Conservation (phyloP, 352 stramenopile genomes). For the Saprolegnia parasitica region DNA sequence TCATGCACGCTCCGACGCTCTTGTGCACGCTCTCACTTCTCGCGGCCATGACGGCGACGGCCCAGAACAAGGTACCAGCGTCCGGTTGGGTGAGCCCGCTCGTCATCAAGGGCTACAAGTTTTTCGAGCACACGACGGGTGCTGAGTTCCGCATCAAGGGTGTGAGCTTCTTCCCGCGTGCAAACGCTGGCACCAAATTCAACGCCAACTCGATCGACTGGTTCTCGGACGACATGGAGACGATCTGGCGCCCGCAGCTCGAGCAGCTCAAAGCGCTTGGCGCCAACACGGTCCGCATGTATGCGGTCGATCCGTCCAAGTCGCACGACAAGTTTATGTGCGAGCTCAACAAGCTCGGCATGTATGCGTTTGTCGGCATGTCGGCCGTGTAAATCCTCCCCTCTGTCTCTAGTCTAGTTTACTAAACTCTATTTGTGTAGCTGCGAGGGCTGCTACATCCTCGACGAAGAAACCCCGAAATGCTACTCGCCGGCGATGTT, state of each 20-base stretch:
- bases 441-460: constrained; percentile 52
- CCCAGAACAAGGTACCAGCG: constrained; percentile 2
- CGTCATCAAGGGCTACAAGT: constrained; percentile 77
- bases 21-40: constrained; percentile 1
- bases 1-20: background rate
- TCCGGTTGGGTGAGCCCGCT: constrained; percentile 38
- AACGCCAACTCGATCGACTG: constrained; percentile 54
- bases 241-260: constrained; percentile 51
- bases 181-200: constrained; percentile 48
- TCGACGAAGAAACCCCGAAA: constrained; percentile 38
- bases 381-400: constrained; percentile 38
- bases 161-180: constrained; percentile 66
- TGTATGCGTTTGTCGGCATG: constrained; percentile 70
- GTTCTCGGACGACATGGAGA: constrained; percentile 49
- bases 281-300: constrained; percentile 67
- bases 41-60: background rate
- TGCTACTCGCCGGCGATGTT: constrained; percentile 54
- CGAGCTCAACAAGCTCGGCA: constrained; percentile 49
- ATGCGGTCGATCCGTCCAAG: constrained; percentile 54
- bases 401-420: constrained; percentile 2
- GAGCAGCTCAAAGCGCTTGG: constrained; percentile 50
- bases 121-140: constrained; percentile 67
- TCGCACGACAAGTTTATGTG: constrained; percentile 79
- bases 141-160: constrained; percentile 65
- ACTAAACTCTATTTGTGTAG: constrained; percentile 29